Evolutionary conservation across 331 rosid species (phyloP), one percentile per base, ranked within the genome.

Genomic region (Quercus tomentella): DNA sequence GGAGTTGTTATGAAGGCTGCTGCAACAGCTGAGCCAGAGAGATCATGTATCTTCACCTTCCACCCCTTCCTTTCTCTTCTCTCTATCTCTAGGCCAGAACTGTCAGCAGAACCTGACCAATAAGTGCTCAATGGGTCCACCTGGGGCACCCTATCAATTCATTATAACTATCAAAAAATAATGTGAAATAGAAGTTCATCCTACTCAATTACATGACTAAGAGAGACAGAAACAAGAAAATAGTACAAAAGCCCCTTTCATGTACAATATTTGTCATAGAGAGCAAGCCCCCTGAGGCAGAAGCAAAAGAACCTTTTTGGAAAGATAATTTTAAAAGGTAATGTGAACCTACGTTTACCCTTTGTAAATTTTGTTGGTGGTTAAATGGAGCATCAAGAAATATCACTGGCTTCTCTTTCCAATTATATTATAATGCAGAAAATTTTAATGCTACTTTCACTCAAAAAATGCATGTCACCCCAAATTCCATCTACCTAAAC

Each of bases 1-100:
- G 98, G 96, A 87, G 98, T 94, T 68, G 94, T 94, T 87, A 94
- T 94, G 91, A 94, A 92, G 92, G 98, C 93, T 72, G 97, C 94
- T 73, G 97, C 97, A 78, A 92, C 97, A 82, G 97, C 98, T 11
- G 97, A 94, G 88, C 98, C 98, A 85, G 94, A 90, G 70, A 94
- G 97, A 82, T 94, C 97, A 82, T 94, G 98, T 76, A 94, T 94
- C 82, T 89, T 92, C 97, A 94, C 92, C 96, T 94, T 94, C 98
- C 98, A 94, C 70, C 97, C 97, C 79, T 92, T 92, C 78, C 97
- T 82, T 85, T 94, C 98, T 71, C 98, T 77, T 77, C 96, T 87
- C 82, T 82, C 92, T 0, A 72, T 61, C 77, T 90, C 94, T 7
- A 78, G 76, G 58, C 92, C 92, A 41, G 91, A 74, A 81, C 56